phyloP scores from a whole-genome alignment of 2,329 filamentous ascomycete genomes.

The Pseudogymnoascus sp. region DNA sequence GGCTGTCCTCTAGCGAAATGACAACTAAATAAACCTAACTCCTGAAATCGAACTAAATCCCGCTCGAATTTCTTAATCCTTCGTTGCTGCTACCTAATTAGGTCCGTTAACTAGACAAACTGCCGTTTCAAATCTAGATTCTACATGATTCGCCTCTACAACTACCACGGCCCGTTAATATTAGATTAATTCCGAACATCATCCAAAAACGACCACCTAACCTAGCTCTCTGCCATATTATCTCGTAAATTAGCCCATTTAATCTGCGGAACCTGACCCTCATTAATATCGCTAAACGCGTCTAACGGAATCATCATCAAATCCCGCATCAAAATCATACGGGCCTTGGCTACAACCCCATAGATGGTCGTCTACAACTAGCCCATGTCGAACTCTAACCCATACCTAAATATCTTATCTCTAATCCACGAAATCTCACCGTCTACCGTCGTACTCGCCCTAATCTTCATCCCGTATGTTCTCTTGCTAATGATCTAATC shows the following conservation, averaged over 20 bases:
- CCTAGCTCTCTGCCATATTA: background rate
- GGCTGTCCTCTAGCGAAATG: background rate
- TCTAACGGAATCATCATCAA: background rate
- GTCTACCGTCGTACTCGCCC: conserved; percentile 12
- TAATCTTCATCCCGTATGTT: conserved; percentile 25
- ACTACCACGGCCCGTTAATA: background rate
- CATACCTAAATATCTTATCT: background rate
- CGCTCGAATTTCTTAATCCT: background rate
- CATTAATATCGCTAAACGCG: background rate
- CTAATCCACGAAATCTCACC: background rate
- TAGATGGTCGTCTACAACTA: background rate
- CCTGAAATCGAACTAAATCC: background rate
- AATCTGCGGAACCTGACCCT: background rate
- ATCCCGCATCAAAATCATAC: background rate
- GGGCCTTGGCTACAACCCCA: background rate
- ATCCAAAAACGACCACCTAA: background rate
- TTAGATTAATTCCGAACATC: background rate
- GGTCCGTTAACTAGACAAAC: background rate
- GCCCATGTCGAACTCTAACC: background rate
- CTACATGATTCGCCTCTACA: background rate
- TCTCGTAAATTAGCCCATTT: background rate
- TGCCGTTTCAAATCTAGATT: background rate
- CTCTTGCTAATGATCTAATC: conserved; percentile 6
- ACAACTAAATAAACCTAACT: background rate
- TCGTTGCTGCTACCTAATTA: background rate